A percentile compares a stretch with the other conserved stretches of the same genome.
Evolutionary conservation across 805 yeast genomes (phyloP).

Genomic region (Cyberlindnera nakhonratchasimensis): DNA sequence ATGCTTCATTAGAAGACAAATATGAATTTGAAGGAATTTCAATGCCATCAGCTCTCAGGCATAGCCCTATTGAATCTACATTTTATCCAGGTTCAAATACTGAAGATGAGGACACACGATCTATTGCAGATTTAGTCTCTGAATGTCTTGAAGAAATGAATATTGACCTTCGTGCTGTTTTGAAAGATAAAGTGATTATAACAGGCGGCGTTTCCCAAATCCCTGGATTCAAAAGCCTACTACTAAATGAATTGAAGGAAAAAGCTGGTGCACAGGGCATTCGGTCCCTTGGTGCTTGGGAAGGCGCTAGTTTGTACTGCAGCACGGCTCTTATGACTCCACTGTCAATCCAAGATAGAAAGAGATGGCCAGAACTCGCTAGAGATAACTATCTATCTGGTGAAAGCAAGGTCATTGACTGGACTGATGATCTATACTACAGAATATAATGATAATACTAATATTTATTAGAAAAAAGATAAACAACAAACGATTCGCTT

Average conservation of each 20-base stretch:
- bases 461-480: background rate
- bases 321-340: slow-evolving; percentile 23
- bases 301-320: slow-evolving; percentile 28
- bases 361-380: slow-evolving; percentile 14
- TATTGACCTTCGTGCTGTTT: slow-evolving; percentile 19
- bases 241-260: slow-evolving; percentile 15
- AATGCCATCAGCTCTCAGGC: slow-evolving; percentile 17
- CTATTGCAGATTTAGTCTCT: slow-evolving; percentile 9
- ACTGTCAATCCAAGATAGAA: slow-evolving; percentile 4
- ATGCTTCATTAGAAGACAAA: background rate
- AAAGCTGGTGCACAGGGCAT: slow-evolving; percentile 8
- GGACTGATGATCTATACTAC: slow-evolving; percentile 19
- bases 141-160: slow-evolving; percentile 7
- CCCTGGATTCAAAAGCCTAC: slow-evolving; percentile 23
- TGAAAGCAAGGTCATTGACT: slow-evolving; percentile 18
- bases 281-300: slow-evolving; percentile 24
- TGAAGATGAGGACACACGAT: slow-evolving; percentile 18
- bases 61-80: slow-evolving; percentile 11
- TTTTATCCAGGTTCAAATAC: slow-evolving; percentile 11
- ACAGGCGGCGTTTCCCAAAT: slow-evolving; percentile 26
- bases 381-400: slow-evolving; percentile 27
- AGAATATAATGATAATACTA: background rate
- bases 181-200: slow-evolving; percentile 20
- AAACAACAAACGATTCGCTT: too few species aligned
- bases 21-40: slow-evolving; percentile 13